Conservation (phyloP, 2,329 filamentous ascomycete species). For the Diplodia seriata region DNA sequence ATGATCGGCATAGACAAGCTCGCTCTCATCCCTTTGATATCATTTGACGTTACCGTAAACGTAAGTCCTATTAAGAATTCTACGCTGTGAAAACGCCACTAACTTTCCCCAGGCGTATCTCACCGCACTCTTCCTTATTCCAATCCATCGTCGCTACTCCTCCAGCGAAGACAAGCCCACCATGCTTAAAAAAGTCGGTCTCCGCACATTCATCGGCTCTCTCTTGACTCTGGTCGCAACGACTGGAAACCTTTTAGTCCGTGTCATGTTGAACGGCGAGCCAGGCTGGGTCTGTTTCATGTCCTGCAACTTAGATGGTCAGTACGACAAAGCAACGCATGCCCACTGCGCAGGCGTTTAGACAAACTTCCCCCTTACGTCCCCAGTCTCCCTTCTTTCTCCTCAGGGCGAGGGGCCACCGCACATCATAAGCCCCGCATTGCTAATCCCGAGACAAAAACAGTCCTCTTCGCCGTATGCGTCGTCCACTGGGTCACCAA, state of each 20-base stretch:
- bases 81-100: neutral
- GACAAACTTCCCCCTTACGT: neutral
- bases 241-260: neutral
- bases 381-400: neutral
- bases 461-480: constrained; percentile 10
- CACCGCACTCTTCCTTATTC: constrained; percentile 67
- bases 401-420: no score
- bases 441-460: neutral
- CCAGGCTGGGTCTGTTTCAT: constrained; percentile 20
- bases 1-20: constrained; percentile 66
- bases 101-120: constrained; percentile 56
- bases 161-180: neutral
- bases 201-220: neutral
- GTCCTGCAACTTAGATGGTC: constrained; percentile 14
- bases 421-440: neutral
- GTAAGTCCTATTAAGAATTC: constrained; percentile 34
- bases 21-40: constrained; percentile 67
- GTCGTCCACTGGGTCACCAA: constrained; percentile 16
- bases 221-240: neutral
- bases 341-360: no score
- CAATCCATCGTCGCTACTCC: constrained; percentile 51
- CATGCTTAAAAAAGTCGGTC: neutral
- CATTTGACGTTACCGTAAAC: constrained; percentile 67
- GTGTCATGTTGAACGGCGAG: constrained; percentile 10
- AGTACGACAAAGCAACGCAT: neutral